These are phyloP conservation scores for Aspergillus sparsus DNA, from an alignment of 495 filamentous ascomycete genomes.

Conservation along the genomic window DNA sequence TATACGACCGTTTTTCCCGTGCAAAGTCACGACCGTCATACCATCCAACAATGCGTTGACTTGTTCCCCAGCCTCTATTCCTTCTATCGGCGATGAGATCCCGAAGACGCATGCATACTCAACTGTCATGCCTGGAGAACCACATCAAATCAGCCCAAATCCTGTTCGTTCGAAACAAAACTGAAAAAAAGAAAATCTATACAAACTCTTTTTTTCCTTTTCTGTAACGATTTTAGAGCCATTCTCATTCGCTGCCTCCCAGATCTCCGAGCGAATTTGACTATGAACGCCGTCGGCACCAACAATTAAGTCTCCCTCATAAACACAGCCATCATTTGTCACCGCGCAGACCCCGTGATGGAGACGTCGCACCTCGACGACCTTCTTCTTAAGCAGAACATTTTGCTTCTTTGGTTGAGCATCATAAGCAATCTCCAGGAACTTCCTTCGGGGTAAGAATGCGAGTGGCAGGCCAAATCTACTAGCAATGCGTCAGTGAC, in stretches of 20 bases:
- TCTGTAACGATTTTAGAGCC: background rate
- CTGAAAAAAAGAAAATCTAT: background rate
- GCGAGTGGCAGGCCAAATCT: conserved; percentile 13
- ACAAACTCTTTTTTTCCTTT: background rate
- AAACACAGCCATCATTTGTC: conserved; percentile 7
- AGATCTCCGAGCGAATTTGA: conserved; percentile 37
- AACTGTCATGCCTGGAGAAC: conserved; percentile 5
- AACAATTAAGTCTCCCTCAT: conserved; percentile 43
- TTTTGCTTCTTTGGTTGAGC: background rate
- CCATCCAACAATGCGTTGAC: conserved; percentile 5
- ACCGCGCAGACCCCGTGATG: background rate
- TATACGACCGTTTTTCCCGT: conserved; percentile 22
- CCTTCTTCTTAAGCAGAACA: conserved; percentile 5
- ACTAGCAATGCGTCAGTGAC: conserved; percentile 12
- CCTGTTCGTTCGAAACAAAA: too few relatives aligned
- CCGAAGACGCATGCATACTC: conserved; percentile 11
- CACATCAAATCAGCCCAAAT: background rate
- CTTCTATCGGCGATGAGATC: background rate
- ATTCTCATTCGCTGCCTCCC: conserved; percentile 15
- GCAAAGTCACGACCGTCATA: conserved; percentile 9
- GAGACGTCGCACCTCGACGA: background rate
- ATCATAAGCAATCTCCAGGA: conserved; percentile 11
- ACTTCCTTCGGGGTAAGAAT: conserved; percentile 3
- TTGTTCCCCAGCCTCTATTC: conserved; percentile 5
- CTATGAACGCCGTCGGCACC: conserved; percentile 54